Evolutionary conservation across 2,329 filamentous ascomycete genomes (phyloP).

Genomic region (Calonectria leucothoes): DNA sequence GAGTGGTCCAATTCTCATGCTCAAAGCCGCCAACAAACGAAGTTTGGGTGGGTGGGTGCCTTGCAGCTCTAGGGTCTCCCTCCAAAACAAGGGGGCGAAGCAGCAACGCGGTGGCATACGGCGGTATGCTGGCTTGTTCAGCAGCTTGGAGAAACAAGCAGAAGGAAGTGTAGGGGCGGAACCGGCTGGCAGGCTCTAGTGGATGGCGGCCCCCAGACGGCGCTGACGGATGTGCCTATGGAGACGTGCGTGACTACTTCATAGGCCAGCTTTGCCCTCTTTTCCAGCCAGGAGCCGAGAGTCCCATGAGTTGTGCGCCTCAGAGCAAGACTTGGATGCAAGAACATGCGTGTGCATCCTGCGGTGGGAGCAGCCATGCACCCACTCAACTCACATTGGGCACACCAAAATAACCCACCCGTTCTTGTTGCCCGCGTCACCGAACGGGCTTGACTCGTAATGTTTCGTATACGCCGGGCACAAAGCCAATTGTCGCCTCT

Average conservation of each 20-base stretch:
- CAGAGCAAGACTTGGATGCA: neutral
- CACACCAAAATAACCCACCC: neutral
- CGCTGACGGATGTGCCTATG: conserved; percentile 26
- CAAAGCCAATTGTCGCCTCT: neutral
- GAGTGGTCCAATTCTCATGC: conserved; percentile 6
- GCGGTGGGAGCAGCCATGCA: conserved; percentile 14
- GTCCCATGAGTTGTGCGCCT: conserved; percentile 24
- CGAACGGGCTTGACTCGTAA: neutral
- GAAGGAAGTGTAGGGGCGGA: neutral
- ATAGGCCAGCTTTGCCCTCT: conserved; percentile 33
- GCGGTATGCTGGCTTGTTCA: neutral
- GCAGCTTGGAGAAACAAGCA: neutral
- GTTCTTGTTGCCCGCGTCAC: neutral
- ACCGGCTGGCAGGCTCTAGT: neutral
- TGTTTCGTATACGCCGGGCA: neutral
- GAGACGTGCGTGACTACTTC: conserved; percentile 29
- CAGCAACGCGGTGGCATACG: neutral
- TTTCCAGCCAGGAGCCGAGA: conserved; percentile 25
- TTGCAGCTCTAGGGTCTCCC: conserved; percentile 10
- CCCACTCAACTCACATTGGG: conserved; percentile 15
- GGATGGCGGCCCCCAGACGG: conserved; percentile 1
- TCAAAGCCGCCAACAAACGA: conserved; percentile 4
- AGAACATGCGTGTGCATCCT: conserved; percentile 5
- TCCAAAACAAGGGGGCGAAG: conserved; percentile 4
- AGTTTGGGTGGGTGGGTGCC: conserved; percentile 8